A percentile compares a stretch with the other conserved stretches of the same genome.
Evolutionary conservation across 208 protist species (phyloP).

Genomic region (Trypanosoma avium): DNA sequence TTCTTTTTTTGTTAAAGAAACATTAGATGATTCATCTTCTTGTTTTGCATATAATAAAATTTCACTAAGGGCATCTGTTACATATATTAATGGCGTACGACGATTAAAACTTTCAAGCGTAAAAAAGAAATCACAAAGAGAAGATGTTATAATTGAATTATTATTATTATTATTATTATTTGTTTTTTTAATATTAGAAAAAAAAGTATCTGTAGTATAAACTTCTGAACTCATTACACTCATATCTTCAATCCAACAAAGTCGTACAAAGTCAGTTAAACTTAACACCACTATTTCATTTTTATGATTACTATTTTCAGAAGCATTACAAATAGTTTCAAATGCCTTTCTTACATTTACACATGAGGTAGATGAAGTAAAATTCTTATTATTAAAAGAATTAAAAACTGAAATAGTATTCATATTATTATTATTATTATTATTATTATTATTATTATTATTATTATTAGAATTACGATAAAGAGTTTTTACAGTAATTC

Average conservation of each 20-base stretch:
- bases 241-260: slow-evolving; percentile 22
- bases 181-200: too few species aligned
- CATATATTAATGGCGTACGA: slow-evolving; percentile 13
- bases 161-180: too few species aligned
- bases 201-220: background rate
- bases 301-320: background rate
- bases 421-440: too few species aligned
- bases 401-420: too few species aligned
- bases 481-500: background rate
- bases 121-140: slow-evolving; percentile 1
- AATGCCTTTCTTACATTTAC: background rate
- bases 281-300: slow-evolving; percentile 17
- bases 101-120: slow-evolving; percentile 18
- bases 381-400: too few species aligned
- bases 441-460: too few species aligned
- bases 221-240: background rate
- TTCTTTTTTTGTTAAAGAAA: background rate
- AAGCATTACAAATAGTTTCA: slow-evolving; percentile 4
- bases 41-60: slow-evolving; percentile 10
- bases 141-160: background rate
- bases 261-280: slow-evolving; percentile 25
- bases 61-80: slow-evolving; percentile 32
- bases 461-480: background rate
- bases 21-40: too few species aligned
- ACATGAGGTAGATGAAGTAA: too few species aligned